Evolutionary conservation across 768 basidiomycete species (phyloP).

Genomic region (Tremella fuciformis): DNA sequence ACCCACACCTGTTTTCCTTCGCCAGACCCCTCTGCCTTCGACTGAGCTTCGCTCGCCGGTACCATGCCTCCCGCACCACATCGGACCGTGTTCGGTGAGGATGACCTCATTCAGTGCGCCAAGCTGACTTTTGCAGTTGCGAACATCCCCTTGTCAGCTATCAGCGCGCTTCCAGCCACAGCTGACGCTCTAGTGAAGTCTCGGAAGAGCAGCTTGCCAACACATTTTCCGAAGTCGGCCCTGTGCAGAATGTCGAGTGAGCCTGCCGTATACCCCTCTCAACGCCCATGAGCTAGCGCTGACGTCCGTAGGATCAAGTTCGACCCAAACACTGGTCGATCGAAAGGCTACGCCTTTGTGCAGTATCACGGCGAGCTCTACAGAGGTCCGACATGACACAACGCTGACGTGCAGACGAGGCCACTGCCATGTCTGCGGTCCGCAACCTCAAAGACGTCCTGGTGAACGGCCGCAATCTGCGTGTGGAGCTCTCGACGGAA

Average conservation of each 20-base stretch:
- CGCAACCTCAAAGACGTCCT: slow-evolving; percentile 91
- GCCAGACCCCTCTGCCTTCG: too few relatives aligned
- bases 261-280: slow-evolving; percentile 6
- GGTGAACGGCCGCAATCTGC: slow-evolving; percentile 84
- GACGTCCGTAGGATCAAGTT: slow-evolving; percentile 41
- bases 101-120: neutral
- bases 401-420: slow-evolving; percentile 65
- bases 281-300: neutral
- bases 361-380: slow-evolving; percentile 48
- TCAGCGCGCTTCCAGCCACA: too few relatives aligned
- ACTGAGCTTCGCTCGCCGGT: too few relatives aligned
- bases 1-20: too few relatives aligned
- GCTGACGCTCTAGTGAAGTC: slow-evolving; percentile 40
- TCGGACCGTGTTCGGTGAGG: slow-evolving; percentile 35
- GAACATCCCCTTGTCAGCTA: slow-evolving; percentile 11
- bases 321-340: slow-evolving; percentile 48
- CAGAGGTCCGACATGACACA: neutral
- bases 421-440: slow-evolving; percentile 91
- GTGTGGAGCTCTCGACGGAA: slow-evolving; percentile 69
- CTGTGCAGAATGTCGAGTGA: slow-evolving; percentile 50
- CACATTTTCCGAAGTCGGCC: slow-evolving; percentile 51
- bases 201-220: slow-evolving; percentile 52
- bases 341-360: slow-evolving; percentile 52
- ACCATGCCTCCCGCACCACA: slow-evolving; percentile 24
- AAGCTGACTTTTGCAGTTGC: neutral